A percentile compares a stretch with the other conserved stretches of the same genome.
Conservation (phyloP, 2,329 filamentous ascomycete species). For the Sporothrix humicola region DNA sequence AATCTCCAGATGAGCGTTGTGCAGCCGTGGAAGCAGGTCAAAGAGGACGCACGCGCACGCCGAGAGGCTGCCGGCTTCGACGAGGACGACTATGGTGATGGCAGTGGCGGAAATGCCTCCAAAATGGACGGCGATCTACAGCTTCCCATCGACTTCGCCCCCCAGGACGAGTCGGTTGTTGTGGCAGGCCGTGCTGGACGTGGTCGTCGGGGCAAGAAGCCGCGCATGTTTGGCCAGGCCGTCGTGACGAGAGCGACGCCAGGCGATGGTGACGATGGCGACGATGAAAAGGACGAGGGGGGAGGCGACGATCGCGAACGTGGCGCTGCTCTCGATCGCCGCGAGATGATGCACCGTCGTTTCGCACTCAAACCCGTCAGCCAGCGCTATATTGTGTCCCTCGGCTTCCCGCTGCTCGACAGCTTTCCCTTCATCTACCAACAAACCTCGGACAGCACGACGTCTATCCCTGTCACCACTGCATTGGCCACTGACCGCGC, state of each 20-base stretch:
- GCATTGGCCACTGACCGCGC: slow-evolving; percentile 75
- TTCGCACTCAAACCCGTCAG: slow-evolving; percentile 43
- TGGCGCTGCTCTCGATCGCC: slow-evolving; percentile 20
- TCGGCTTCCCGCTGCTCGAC: slow-evolving; percentile 78
- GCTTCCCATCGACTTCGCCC: slow-evolving; percentile 51
- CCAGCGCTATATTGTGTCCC: slow-evolving; percentile 50
- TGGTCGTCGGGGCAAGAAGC: slow-evolving; percentile 34
- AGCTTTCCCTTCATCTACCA: slow-evolving; percentile 82
- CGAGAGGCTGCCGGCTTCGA: slow-evolving; percentile 33
- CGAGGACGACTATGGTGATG: slow-evolving; percentile 43
- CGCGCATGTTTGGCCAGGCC: slow-evolving; percentile 53
- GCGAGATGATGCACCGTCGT: slow-evolving; percentile 39
- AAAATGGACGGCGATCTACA: slow-evolving; percentile 39
- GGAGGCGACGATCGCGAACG: neutral
- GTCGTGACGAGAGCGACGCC: slow-evolving; percentile 45
- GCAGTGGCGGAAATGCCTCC: slow-evolving; percentile 35
- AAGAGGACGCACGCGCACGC: slow-evolving; percentile 3
- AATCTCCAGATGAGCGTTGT: slow-evolving; percentile 71
- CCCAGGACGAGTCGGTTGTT: slow-evolving; percentile 47
- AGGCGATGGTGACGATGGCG: slow-evolving; percentile 37
- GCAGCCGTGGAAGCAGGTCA: slow-evolving; percentile 41
- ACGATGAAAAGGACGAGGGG: neutral
- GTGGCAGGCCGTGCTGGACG: slow-evolving; percentile 34
- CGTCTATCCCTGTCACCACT: slow-evolving; percentile 57
- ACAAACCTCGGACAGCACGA: slow-evolving; percentile 45